A percentile compares a stretch with the other conserved stretches of the same genome.
Conservation (phyloP, 306 rosid genomes). For the Inga laurina region DNA sequence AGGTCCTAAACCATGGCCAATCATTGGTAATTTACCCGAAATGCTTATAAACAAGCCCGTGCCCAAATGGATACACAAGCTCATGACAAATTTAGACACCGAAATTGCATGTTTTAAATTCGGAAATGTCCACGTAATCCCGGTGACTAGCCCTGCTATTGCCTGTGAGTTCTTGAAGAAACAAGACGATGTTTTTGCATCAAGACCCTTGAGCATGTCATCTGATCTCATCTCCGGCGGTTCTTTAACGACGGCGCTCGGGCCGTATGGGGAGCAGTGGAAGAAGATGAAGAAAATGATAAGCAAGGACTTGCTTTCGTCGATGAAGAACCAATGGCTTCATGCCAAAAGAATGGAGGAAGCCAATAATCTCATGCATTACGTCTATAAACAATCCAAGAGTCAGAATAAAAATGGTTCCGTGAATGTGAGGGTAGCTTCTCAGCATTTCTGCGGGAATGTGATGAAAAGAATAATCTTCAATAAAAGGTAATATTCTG, state of each 20-base stretch:
- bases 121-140: slow-evolving; percentile 35
- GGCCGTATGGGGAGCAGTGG: slow-evolving; percentile 29
- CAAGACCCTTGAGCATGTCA: slow-evolving; percentile 31
- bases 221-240: slow-evolving; percentile 19
- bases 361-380: slow-evolving; percentile 36
- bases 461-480: background rate
- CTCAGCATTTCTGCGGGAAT: slow-evolving; percentile 36
- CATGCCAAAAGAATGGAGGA: slow-evolving; percentile 38
- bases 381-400: slow-evolving; percentile 19
- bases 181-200: slow-evolving; percentile 32
- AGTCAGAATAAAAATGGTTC: background rate
- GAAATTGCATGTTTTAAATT: slow-evolving; percentile 43
- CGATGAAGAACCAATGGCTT: slow-evolving; percentile 2
- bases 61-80: slow-evolving; percentile 26
- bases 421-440: slow-evolving; percentile 22
- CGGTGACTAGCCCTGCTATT: slow-evolving; percentile 33
- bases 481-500: background rate
- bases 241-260: background rate
- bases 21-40: slow-evolving; percentile 28
- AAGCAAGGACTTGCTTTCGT: slow-evolving; percentile 17
- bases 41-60: slow-evolving; percentile 28
- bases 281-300: slow-evolving; percentile 36
- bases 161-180: slow-evolving; percentile 35
- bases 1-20: slow-evolving; percentile 38
- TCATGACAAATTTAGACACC: slow-evolving; percentile 29